A percentile compares a stretch with the other conserved stretches of the same genome.
Conservation (phyloP, 306 rosid genomes). For the Quercus engelmannii region DNA sequence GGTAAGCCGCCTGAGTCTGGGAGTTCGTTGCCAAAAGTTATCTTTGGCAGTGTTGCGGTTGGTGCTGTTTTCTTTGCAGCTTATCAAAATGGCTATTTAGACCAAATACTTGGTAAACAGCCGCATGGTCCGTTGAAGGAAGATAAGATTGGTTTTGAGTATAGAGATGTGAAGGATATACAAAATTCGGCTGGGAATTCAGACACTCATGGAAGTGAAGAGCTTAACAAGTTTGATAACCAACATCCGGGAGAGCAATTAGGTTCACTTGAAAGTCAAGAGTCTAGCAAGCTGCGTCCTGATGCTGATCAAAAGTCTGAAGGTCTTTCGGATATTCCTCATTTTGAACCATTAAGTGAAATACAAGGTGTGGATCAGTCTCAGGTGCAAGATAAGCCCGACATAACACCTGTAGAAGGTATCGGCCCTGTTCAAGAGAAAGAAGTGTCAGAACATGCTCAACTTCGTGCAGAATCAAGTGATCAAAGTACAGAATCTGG, state of each 20-base stretch:
- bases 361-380: conserved; percentile 30
- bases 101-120: conserved; percentile 49
- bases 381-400: conserved; percentile 42
- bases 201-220: conserved; percentile 35
- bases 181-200: conserved; percentile 33
- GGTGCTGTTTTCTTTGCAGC: conserved; percentile 69
- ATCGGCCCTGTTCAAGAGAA: conserved; percentile 28
- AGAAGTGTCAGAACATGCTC: conserved; percentile 37
- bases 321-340: conserved; percentile 29
- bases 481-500: conserved; percentile 32
- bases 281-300: conserved; percentile 27
- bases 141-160: conserved; percentile 27
- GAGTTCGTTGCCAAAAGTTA: conserved; percentile 40
- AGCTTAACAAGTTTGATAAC: conserved; percentile 20
- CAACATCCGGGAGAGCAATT: conserved; percentile 36
- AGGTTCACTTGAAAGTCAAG: conserved; percentile 38
- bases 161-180: conserved; percentile 29
- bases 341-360: conserved; percentile 37
- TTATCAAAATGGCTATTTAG: conserved; percentile 67
- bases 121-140: conserved; percentile 28
- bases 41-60: conserved; percentile 61
- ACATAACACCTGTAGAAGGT: conserved; percentile 27
- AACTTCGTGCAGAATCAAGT: conserved; percentile 30
- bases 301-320: conserved; percentile 45
- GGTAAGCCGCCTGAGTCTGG: conserved; percentile 46